A percentile compares a stretch with the other conserved stretches of the same genome.
These are phyloP conservation scores for Chaetomium sp. DNA, from an alignment of 2,329 filamentous ascomycete genomes.

Conservation along the genomic window DNA sequence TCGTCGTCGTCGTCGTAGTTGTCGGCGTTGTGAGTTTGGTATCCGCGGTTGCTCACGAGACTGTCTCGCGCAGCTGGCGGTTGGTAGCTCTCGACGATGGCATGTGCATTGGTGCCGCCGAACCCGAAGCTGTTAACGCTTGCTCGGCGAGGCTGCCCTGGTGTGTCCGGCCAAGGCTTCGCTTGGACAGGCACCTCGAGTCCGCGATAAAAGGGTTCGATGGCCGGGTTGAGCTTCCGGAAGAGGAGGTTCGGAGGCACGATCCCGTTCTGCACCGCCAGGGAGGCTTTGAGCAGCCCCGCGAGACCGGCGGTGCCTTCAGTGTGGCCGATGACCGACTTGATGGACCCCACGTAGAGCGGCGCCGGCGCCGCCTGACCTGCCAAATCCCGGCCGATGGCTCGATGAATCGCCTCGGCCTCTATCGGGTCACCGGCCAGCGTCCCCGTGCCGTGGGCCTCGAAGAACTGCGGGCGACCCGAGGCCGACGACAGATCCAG, in stretches of 20 bases:
- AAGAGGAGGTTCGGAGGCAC: constrained; percentile 50
- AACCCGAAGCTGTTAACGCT: constrained; percentile 15
- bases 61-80: too few relatives aligned
- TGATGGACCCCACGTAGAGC: constrained; percentile 41
- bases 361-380: too few relatives aligned
- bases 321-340: constrained; percentile 49
- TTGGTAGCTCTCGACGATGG: constrained; percentile 23
- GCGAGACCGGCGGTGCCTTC: constrained; percentile 52
- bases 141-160: background rate
- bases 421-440: constrained; percentile 32
- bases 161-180: too few relatives aligned
- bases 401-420: constrained; percentile 13
- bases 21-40: too few relatives aligned
- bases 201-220: constrained; percentile 40
- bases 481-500: constrained; percentile 35
- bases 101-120: constrained; percentile 40
- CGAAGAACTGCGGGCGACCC: constrained; percentile 43
- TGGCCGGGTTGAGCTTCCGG: constrained; percentile 47
- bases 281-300: constrained; percentile 46
- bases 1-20: too few relatives aligned
- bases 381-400: too few relatives aligned
- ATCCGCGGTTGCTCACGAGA: background rate
- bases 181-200: too few relatives aligned
- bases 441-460: constrained; percentile 47
- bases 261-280: constrained; percentile 43